phyloP scores from a whole-genome alignment of 192 early-diverging fungal genomes.

The Backusella psychrophila region DNA sequence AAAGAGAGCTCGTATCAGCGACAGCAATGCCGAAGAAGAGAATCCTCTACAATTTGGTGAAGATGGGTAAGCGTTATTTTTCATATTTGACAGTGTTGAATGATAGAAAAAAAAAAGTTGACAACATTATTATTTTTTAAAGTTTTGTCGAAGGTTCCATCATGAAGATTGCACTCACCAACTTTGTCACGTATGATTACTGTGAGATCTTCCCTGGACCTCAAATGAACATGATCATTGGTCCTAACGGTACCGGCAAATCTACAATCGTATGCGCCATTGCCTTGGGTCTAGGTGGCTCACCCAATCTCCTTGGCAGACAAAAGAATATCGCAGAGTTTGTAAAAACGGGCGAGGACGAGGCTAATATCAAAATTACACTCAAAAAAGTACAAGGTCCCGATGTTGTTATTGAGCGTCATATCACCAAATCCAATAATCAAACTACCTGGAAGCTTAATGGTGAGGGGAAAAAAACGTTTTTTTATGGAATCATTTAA shows the following conservation, averaged over 20 bases:
- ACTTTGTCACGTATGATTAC: slow-evolving; percentile 95
- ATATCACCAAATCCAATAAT: slow-evolving; percentile 64
- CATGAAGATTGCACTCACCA: slow-evolving; percentile 69
- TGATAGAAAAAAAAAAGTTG: neutral
- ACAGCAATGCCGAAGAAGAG: neutral
- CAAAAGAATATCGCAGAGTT: slow-evolving; percentile 89
- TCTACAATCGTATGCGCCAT: slow-evolving; percentile 94
- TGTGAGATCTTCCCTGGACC: slow-evolving; percentile 87
- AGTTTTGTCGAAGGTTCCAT: slow-evolving; percentile 68
- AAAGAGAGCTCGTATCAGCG: neutral
- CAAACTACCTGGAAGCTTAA: slow-evolving; percentile 79
- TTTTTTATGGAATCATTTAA: neutral
- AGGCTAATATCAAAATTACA: slow-evolving; percentile 84
- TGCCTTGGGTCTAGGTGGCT: slow-evolving; percentile 89
- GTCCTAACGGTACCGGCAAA: slow-evolving; percentile 96
- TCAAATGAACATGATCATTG: slow-evolving; percentile 97
- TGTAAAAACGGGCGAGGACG: slow-evolving; percentile 84
- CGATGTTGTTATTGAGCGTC: slow-evolving; percentile 58
- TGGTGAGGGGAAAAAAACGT: slow-evolving; percentile 41
- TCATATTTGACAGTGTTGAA: neutral
- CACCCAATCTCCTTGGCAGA: slow-evolving; percentile 72
- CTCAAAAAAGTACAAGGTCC: slow-evolving; percentile 49
- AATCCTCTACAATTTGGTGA: neutral
- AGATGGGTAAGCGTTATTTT: neutral
- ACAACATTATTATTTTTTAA: neutral